Evolutionary conservation across 257 asterid genomes (phyloP).

Genomic region (Solanum habrochaites): DNA sequence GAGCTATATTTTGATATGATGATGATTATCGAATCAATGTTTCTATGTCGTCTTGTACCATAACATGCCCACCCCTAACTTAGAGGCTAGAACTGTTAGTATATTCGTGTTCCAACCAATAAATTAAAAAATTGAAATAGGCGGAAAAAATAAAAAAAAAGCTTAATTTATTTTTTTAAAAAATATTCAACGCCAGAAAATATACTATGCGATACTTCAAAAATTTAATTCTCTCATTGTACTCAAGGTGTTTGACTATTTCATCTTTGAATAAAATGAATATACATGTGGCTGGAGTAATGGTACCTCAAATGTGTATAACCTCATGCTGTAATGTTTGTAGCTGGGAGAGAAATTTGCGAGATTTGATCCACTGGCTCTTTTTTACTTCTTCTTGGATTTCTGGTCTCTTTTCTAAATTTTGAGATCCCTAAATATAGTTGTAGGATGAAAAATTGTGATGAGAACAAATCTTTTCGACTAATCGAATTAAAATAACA

Average conservation of each 20-base stretch:
- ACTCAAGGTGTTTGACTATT: background rate
- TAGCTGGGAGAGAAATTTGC: background rate
- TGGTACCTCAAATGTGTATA: background rate
- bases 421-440: background rate
- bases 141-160: background rate
- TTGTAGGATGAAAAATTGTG: background rate
- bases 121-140: background rate
- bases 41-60: background rate
- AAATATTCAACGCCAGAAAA: background rate
- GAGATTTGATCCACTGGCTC: too few relatives aligned
- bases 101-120: background rate
- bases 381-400: background rate
- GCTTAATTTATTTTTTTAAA: fast-evolving
- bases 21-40: too few relatives aligned
- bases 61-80: background rate
- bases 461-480: background rate
- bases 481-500: too few relatives aligned
- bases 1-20: background rate
- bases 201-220: background rate
- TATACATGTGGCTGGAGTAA: background rate
- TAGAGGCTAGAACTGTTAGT: background rate
- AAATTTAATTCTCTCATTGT: background rate
- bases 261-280: background rate
- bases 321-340: background rate
- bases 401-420: too few relatives aligned